Percentiles rank a stretch among this genome's conserved stretches.
These are phyloP conservation scores for Chara braunii DNA, from an alignment of 139 green algal species.

Conservation along the genomic window DNA sequence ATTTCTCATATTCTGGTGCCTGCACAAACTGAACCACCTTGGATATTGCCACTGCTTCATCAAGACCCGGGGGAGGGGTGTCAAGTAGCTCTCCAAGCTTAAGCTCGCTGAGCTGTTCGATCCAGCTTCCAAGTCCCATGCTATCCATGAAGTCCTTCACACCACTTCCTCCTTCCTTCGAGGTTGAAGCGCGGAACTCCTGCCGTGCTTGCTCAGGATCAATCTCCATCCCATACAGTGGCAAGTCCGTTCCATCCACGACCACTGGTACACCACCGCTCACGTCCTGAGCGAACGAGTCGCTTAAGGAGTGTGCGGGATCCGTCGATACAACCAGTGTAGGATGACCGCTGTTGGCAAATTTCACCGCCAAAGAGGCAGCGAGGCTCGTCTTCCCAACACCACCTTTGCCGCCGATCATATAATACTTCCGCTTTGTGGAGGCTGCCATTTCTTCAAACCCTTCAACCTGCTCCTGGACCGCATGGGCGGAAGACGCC, in stretches of 20 bases:
- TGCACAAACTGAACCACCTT: constrained; percentile 94
- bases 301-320: constrained; percentile 87
- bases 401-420: constrained; percentile 86
- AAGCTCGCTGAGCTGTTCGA: constrained; percentile 70
- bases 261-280: constrained; percentile 75
- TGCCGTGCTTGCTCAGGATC: constrained; percentile 67
- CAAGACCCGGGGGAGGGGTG: constrained; percentile 72
- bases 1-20: constrained; percentile 79
- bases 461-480: no score
- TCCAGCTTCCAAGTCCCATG: constrained; percentile 65
- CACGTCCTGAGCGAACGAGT: constrained; percentile 91
- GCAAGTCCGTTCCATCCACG: constrained; percentile 78
- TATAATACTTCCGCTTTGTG: constrained; percentile 44
- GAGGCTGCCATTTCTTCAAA: constrained; percentile 32
- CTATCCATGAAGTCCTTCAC: constrained; percentile 69
- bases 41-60: constrained; percentile 54
- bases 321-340: constrained; percentile 94
- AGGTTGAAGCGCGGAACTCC: constrained; percentile 51
- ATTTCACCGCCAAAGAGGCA: constrained; percentile 77
- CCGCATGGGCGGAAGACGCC: no score
- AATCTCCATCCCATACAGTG: constrained; percentile 73
- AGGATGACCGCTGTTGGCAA: constrained; percentile 76
- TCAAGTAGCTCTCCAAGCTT: constrained; percentile 94
- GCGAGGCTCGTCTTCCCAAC: constrained; percentile 94
- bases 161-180: constrained; percentile 41